These are phyloP conservation scores for Kalmusia sp. DNA, from an alignment of 2,329 filamentous ascomycete species.

Conservation along the genomic window DNA sequence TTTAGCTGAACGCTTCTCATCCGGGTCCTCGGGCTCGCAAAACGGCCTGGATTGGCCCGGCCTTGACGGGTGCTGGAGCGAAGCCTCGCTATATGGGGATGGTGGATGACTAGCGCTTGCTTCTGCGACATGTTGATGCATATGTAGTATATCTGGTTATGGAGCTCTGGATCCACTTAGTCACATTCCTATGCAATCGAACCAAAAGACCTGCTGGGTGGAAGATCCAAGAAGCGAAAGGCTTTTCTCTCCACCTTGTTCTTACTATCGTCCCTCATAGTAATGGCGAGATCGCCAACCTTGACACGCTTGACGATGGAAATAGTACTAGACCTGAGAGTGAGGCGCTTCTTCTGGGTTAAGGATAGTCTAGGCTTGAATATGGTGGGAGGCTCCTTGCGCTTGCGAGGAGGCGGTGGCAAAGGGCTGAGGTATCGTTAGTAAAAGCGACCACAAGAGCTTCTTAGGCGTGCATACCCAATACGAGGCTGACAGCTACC, in stretches of 20 bases:
- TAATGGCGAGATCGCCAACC: neutral
- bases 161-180: slow-evolving; percentile 29
- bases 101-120: slow-evolving; percentile 34
- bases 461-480: neutral
- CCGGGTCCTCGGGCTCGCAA: neutral
- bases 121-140: slow-evolving; percentile 9
- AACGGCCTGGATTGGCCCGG: slow-evolving; percentile 19
- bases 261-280: neutral
- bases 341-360: neutral
- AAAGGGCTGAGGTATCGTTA: neutral
- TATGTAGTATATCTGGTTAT: slow-evolving; percentile 34
- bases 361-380: neutral
- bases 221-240: slow-evolving; percentile 17
- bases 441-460: neutral
- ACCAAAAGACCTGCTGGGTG: slow-evolving; percentile 5
- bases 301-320: neutral
- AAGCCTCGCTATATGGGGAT: slow-evolving; percentile 31
- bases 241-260: neutral
- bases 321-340: neutral
- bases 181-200: neutral
- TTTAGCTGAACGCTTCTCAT: slow-evolving; percentile 3
- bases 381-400: neutral
- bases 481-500: neutral
- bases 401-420: slow-evolving; percentile 4
- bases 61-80: slow-evolving; percentile 31